Conservation (phyloP, 2,329 filamentous ascomycete genomes). For the Tympanopsis confertula region DNA sequence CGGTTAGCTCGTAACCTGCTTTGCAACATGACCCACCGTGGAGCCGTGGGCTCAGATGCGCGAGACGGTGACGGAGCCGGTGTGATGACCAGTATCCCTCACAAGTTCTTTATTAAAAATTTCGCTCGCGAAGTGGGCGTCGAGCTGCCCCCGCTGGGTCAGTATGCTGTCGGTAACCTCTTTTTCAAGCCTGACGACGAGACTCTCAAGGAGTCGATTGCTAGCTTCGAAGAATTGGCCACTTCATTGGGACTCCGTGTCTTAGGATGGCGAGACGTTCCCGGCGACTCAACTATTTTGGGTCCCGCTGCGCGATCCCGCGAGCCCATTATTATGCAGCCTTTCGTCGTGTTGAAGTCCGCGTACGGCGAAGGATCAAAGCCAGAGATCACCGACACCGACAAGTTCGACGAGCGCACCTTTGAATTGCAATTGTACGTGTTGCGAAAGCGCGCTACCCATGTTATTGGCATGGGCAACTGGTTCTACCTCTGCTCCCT, state of each 20-base stretch:
- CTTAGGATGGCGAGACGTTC: constrained; percentile 91
- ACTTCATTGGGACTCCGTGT: constrained; percentile 68
- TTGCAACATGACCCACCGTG: constrained; percentile 74
- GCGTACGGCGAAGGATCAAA: constrained; percentile 73
- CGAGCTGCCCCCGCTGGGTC: constrained; percentile 54
- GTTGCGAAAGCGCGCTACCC: constrained; percentile 85
- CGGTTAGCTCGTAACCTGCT: constrained; percentile 55
- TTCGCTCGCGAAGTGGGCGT: constrained; percentile 61
- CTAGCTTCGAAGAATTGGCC: constrained; percentile 58
- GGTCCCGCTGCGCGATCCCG: constrained; percentile 86
- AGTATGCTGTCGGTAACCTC: constrained; percentile 66
- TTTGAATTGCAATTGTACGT: constrained; percentile 94
- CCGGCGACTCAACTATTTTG: constrained; percentile 82
- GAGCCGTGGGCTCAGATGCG: constrained; percentile 65
- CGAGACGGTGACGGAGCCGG: constrained; percentile 68
- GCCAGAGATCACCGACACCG: constrained; percentile 67
- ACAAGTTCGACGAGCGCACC: constrained; percentile 69
- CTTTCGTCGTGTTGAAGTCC: constrained; percentile 79
- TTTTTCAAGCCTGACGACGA: constrained; percentile 69
- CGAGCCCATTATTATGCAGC: constrained; percentile 90
- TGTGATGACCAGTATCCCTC: constrained; percentile 70
- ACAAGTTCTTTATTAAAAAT: constrained; percentile 70
- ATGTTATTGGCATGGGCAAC: constrained; percentile 89
- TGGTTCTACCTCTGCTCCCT: constrained; percentile 98
- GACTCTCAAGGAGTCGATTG: constrained; percentile 55